A percentile compares a stretch with the other conserved stretches of the same genome.
phyloP scores from a whole-genome alignment of 768 basidiomycete genomes.

The Tulasnella sp. region DNA sequence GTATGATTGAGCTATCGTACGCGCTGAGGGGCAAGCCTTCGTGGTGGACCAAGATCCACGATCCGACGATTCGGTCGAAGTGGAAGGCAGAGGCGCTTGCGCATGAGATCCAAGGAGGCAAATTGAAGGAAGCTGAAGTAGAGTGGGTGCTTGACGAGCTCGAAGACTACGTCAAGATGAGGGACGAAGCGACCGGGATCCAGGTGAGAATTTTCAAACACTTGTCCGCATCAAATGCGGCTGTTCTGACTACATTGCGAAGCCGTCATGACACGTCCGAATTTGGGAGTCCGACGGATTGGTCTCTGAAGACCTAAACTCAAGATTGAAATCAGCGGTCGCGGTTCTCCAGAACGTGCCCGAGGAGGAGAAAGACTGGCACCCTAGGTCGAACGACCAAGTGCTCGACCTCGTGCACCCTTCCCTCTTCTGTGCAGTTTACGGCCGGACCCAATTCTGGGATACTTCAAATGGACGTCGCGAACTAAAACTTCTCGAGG shows the following conservation, averaged over 20 bases:
- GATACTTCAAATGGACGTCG: background rate
- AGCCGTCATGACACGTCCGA: background rate
- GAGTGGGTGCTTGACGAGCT: conserved; percentile 25
- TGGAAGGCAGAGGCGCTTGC: conserved; percentile 30
- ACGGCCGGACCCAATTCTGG: conserved; percentile 35
- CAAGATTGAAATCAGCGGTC: background rate
- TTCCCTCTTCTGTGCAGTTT: background rate
- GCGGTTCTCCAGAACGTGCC: background rate
- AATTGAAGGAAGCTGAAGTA: conserved; percentile 7
- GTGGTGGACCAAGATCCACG: conserved; percentile 24
- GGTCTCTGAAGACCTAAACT: background rate
- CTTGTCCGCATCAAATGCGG: background rate
- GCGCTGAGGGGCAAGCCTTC: conserved; percentile 25
- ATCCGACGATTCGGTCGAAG: conserved; percentile 25
- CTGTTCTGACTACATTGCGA: background rate
- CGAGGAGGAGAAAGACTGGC: conserved; percentile 5
- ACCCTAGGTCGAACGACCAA: background rate
- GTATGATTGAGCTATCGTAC: conserved; percentile 26
- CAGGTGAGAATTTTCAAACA: background rate
- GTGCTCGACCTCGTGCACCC: conserved; percentile 4
- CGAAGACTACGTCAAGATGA: conserved; percentile 5
- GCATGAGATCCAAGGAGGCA: conserved; percentile 10
- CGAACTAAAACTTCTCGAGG: background rate
- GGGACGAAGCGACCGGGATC: conserved; percentile 19
- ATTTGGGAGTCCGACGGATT: background rate